Evolutionary conservation across 352 stramenopile species (phyloP).

Genomic region (Pythium brassicae): DNA sequence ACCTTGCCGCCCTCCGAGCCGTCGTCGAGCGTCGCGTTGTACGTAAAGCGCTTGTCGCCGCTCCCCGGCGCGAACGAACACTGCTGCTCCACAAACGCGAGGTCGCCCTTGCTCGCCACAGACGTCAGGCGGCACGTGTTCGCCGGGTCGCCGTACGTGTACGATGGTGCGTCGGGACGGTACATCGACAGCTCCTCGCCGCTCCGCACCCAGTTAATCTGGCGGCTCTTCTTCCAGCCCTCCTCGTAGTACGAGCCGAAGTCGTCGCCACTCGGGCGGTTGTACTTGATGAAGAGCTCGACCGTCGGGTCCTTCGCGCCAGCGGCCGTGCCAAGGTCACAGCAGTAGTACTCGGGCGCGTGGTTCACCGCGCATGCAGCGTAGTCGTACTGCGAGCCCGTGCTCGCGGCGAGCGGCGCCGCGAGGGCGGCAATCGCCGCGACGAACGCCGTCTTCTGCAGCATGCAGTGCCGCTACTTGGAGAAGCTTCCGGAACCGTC

Average conservation of each 20-base stretch:
- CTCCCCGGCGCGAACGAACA: slow-evolving; percentile 32
- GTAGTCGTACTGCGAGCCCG: slow-evolving; percentile 49
- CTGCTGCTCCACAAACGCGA: slow-evolving; percentile 29
- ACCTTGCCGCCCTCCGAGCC: slow-evolving; percentile 40
- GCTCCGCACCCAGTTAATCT: slow-evolving; percentile 53
- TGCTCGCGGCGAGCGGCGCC: slow-evolving; percentile 28
- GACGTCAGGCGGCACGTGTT: slow-evolving; percentile 45
- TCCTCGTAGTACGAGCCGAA: slow-evolving; percentile 60
- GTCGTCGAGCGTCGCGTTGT: slow-evolving; percentile 50
- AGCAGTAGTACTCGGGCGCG: slow-evolving; percentile 52
- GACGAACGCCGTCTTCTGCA: slow-evolving; percentile 12
- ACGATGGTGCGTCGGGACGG: slow-evolving; percentile 44
- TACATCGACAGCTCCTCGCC: slow-evolving; percentile 53
- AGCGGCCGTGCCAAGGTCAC: slow-evolving; percentile 30
- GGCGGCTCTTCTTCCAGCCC: slow-evolving; percentile 55
- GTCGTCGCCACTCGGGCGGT: slow-evolving; percentile 36
- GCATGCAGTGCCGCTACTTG: neutral
- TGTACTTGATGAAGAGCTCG: slow-evolving; percentile 56
- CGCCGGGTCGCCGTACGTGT: slow-evolving; percentile 43
- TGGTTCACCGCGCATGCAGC: slow-evolving; percentile 60
- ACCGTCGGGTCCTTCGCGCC: slow-evolving; percentile 24
- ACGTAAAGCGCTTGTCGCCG: slow-evolving; percentile 32
- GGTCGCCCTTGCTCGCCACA: slow-evolving; percentile 18
- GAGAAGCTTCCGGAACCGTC: neutral
- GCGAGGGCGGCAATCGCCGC: slow-evolving; percentile 10